A percentile compares a stretch with the other conserved stretches of the same genome.
Evolutionary conservation across 306 rosid species (phyloP).

Genomic region (Castanopsis chinensis): DNA sequence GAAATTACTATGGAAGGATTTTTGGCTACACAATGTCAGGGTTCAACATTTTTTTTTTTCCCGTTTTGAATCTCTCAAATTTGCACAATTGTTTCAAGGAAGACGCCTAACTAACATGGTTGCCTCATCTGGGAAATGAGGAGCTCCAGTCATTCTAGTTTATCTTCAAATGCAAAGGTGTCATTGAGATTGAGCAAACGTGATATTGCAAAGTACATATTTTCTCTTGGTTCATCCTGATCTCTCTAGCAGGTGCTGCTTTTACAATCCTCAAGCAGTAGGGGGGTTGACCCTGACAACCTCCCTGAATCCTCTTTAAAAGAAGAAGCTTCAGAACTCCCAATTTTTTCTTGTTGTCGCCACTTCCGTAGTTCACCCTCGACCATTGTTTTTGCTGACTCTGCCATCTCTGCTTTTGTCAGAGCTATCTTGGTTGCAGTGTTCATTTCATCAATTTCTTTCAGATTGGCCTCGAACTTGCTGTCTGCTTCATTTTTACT

Average conservation of each 20-base stretch:
- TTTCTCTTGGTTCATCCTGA: conserved; percentile 9
- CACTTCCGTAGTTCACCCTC: conserved; percentile 56
- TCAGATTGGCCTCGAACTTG: conserved; percentile 58
- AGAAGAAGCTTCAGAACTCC: conserved; percentile 10
- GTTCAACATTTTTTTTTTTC: background rate
- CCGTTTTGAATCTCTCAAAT: background rate
- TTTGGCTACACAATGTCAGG: conserved; percentile 8
- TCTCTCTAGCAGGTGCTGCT: conserved; percentile 2
- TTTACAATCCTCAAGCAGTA: conserved; percentile 16
- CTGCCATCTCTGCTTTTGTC: conserved; percentile 64
- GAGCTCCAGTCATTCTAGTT: conserved; percentile 8
- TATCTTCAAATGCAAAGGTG: conserved; percentile 14
- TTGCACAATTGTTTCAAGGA: conserved; percentile 7
- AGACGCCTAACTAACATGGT: background rate
- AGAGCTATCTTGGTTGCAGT: conserved; percentile 62
- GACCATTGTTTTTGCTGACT: conserved; percentile 54
- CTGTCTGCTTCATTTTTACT: conserved; percentile 47
- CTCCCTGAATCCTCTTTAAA: conserved; percentile 6
- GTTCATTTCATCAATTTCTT: conserved; percentile 63
- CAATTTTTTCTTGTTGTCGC: conserved; percentile 49
- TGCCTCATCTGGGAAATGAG: conserved; percentile 11
- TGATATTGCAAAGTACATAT: conserved; percentile 6
- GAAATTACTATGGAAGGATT: conserved; percentile 16
- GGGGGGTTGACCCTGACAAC: conserved; percentile 12
- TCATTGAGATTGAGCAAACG: conserved; percentile 17